These are phyloP conservation scores for Naganishia kalamii DNA, from an alignment of 768 basidiomycete genomes.

Conservation along the genomic window DNA sequence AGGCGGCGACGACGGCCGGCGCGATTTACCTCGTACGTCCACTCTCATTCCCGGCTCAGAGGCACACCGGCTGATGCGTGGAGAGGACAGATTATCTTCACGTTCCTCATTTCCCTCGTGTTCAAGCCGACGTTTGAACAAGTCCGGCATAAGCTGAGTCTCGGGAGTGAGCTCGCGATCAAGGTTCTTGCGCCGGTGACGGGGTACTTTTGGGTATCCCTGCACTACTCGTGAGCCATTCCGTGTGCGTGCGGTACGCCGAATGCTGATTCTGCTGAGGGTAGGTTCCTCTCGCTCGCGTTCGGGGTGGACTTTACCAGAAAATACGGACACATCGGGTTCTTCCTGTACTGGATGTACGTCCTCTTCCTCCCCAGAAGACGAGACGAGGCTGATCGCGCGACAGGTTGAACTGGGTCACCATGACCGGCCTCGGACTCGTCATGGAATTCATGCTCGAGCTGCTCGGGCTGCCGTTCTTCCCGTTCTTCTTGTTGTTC, in stretches of 20 bases:
- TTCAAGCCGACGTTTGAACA: slow-evolving; percentile 9
- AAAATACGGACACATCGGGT: slow-evolving; percentile 39
- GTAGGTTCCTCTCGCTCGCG: slow-evolving; percentile 40
- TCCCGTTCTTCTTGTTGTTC: slow-evolving; percentile 46
- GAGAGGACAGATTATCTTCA: slow-evolving; percentile 30
- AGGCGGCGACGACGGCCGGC: slow-evolving; percentile 39
- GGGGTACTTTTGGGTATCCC: slow-evolving; percentile 40
- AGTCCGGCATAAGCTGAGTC: slow-evolving; percentile 31
- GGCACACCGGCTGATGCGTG: not conserved
- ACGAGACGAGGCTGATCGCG: not conserved
- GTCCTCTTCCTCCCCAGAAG: not conserved
- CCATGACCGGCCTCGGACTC: slow-evolving; percentile 36
- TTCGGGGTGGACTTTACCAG: slow-evolving; percentile 39
- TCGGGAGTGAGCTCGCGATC: slow-evolving; percentile 31
- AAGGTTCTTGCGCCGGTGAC: slow-evolving; percentile 33
- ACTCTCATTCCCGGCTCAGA: too few relatives aligned
- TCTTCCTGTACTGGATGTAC: slow-evolving; percentile 43
- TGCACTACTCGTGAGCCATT: slow-evolving; percentile 34
- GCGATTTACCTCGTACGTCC: slow-evolving; percentile 38
- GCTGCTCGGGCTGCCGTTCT: slow-evolving; percentile 38
- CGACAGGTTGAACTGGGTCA: slow-evolving; percentile 31
- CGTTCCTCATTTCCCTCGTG: slow-evolving; percentile 39
- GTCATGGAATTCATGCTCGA: slow-evolving; percentile 43
- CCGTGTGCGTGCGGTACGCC: not conserved
- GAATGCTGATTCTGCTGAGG: not conserved